phyloP scores from a whole-genome alignment of 163 green algal genomes.

The Chlorella variabilis region DNA sequence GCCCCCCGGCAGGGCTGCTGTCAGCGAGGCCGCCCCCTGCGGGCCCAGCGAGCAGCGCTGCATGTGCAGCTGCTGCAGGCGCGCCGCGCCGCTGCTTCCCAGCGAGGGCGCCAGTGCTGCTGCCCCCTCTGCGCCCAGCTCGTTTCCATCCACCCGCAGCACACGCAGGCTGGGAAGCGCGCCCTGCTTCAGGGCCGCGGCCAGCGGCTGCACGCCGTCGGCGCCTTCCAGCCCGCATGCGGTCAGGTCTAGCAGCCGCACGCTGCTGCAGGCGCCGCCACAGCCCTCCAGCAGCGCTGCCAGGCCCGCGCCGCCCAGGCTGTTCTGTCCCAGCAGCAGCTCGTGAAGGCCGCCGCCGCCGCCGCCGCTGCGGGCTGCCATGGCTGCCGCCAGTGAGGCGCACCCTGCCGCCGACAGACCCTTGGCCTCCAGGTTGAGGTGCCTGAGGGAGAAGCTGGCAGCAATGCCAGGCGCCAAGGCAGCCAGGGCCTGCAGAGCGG shows the following conservation, averaged over 20 bases:
- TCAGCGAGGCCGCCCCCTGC: slow-evolving; percentile 38
- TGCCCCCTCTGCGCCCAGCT: neutral
- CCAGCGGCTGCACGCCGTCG: neutral
- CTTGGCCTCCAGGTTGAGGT: slow-evolving; percentile 46
- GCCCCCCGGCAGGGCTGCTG: slow-evolving; percentile 16
- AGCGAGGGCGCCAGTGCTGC: neutral
- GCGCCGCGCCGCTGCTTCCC: neutral
- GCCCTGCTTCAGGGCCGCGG: neutral
- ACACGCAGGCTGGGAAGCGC: neutral
- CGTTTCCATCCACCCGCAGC: slow-evolving; percentile 19
- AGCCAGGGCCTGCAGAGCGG: slow-evolving; percentile 24
- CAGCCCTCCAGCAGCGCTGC: slow-evolving; percentile 39
- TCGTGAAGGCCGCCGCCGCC: slow-evolving; percentile 24
- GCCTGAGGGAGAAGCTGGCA: neutral
- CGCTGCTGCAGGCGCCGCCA: neutral
- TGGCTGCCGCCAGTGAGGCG: neutral
- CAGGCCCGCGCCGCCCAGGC: slow-evolving; percentile 38
- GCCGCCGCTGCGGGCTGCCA: neutral
- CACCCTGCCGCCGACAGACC: slow-evolving; percentile 32
- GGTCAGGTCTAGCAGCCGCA: slow-evolving; percentile 8
- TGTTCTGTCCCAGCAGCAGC: slow-evolving; percentile 60
- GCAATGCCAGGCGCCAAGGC: slow-evolving; percentile 29
- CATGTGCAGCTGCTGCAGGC: slow-evolving; percentile 45
- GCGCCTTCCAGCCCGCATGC: slow-evolving; percentile 1
- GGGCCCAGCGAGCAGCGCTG: slow-evolving; percentile 40